A percentile compares a stretch with the other conserved stretches of the same genome.
These are phyloP conservation scores for Cicer bijugum DNA, from an alignment of 306 rosid genomes.

Conservation along the genomic window DNA sequence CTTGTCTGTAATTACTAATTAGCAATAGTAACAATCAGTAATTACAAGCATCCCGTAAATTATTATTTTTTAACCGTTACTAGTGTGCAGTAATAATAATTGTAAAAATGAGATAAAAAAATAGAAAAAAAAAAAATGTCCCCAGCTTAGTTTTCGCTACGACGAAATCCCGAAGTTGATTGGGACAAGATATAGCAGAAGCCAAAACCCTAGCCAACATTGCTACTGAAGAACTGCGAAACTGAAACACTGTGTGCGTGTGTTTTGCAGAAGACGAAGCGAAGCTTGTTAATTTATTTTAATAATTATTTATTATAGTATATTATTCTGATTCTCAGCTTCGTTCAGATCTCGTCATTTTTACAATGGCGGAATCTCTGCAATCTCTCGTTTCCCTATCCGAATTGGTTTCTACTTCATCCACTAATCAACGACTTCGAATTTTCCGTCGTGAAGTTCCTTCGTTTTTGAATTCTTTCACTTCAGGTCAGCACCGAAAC, in stretches of 20 bases:
- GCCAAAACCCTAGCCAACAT: conserved; percentile 48
- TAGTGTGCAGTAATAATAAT: too few species aligned
- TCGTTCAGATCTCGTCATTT: conserved; percentile 46
- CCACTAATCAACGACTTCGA: conserved; percentile 69
- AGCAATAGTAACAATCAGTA: too few species aligned
- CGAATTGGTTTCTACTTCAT: conserved; percentile 65
- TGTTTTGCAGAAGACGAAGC: not conserved
- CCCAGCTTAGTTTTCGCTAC: not conserved
- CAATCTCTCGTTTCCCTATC: conserved; percentile 64
- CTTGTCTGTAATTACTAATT: too few species aligned
- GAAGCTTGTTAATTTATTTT: not conserved
- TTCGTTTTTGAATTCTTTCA: conserved; percentile 48
- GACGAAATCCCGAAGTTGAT: conserved; percentile 26
- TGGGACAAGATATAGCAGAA: conserved; percentile 31
- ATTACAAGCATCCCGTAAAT: too few species aligned
- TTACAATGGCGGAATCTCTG: conserved; percentile 65
- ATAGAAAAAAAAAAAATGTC: not conserved
- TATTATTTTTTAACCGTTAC: too few species aligned
- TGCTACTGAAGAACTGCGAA: not conserved
- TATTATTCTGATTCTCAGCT: conserved; percentile 29
- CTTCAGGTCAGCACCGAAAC: conserved; percentile 58
- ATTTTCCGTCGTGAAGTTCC: conserved; percentile 78
- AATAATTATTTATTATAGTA: not conserved
- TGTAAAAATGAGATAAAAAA: not conserved
- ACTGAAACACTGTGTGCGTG: conserved; percentile 27